Conservation (phyloP, 495 filamentous ascomycete genomes). For the Lepraria neglecta region DNA sequence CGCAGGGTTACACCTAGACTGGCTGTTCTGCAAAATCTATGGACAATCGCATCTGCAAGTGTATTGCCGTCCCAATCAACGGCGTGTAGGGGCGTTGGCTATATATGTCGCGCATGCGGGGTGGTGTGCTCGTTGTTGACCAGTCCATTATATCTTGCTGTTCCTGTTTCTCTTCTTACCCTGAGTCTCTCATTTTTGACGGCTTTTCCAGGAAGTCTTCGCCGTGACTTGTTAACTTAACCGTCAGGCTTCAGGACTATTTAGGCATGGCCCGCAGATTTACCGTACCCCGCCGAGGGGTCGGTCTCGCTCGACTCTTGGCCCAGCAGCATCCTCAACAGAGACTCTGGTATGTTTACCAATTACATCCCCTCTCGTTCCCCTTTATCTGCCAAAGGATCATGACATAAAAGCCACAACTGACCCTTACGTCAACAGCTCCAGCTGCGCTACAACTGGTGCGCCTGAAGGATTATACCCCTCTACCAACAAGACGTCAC, state of each 20-base stretch:
- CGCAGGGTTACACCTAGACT: slow-evolving; percentile 10
- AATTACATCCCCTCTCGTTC: slow-evolving; percentile 8
- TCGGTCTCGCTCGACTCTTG: slow-evolving; percentile 19
- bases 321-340: slow-evolving; percentile 15
- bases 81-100: slow-evolving; percentile 6
- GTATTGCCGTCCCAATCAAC: slow-evolving; percentile 21
- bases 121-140: background rate
- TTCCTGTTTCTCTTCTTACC: background rate
- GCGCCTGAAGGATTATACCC: slow-evolving; percentile 4
- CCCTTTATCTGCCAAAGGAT: background rate
- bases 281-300: slow-evolving; percentile 21
- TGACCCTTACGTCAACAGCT: slow-evolving; percentile 8
- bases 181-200: slow-evolving; percentile 4
- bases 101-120: slow-evolving; percentile 16
- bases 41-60: slow-evolving; percentile 9
- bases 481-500: slow-evolving; percentile 1
- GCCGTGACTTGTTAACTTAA: background rate
- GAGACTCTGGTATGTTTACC: slow-evolving; percentile 17
- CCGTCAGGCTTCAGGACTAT: background rate
- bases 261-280: slow-evolving; percentile 21
- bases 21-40: slow-evolving; percentile 2
- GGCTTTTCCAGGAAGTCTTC: background rate
- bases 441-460: slow-evolving; percentile 13
- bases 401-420: slow-evolving; percentile 2
- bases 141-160: slow-evolving; percentile 5